Conservation (phyloP, 2,329 filamentous ascomycete species). For the Colletotrichum sp. region DNA sequence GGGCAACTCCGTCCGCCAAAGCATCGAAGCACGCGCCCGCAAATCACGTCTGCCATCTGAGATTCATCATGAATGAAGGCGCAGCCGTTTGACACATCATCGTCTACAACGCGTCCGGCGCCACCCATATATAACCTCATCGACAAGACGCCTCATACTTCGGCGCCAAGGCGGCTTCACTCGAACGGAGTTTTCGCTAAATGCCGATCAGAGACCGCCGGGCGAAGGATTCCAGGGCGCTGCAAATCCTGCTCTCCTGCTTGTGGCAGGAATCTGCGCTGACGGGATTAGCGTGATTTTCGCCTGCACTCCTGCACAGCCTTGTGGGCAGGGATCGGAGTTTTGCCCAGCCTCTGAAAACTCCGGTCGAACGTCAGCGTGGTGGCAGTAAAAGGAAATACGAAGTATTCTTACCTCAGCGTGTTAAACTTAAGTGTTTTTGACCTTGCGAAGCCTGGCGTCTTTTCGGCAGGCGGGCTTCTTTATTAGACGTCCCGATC, state of each 20-base stretch:
- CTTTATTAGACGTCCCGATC: background rate
- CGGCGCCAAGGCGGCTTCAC: background rate
- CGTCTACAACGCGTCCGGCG: rapidly evolving
- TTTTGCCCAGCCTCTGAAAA: background rate
- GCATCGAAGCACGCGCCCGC: background rate
- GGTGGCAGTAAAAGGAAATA: background rate
- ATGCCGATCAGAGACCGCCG: background rate
- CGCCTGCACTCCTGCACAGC: background rate
- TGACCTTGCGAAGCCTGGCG: rapidly evolving
- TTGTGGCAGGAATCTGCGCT: background rate
- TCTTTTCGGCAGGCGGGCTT: rapidly evolving
- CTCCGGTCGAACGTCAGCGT: background rate
- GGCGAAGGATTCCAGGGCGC: background rate
- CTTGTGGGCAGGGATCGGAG: background rate
- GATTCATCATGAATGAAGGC: background rate
- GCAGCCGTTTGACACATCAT: background rate
- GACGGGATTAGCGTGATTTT: background rate
- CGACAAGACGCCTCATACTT: background rate
- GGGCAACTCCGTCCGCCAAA: background rate
- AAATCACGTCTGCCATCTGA: background rate
- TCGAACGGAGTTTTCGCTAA: background rate
- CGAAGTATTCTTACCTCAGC: background rate
- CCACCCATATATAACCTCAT: background rate
- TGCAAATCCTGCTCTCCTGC: background rate
- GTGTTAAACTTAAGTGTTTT: background rate